Evolutionary conservation across 73 alveolate genomes (phyloP).

Genomic region (Strombidium stylifer): DNA sequence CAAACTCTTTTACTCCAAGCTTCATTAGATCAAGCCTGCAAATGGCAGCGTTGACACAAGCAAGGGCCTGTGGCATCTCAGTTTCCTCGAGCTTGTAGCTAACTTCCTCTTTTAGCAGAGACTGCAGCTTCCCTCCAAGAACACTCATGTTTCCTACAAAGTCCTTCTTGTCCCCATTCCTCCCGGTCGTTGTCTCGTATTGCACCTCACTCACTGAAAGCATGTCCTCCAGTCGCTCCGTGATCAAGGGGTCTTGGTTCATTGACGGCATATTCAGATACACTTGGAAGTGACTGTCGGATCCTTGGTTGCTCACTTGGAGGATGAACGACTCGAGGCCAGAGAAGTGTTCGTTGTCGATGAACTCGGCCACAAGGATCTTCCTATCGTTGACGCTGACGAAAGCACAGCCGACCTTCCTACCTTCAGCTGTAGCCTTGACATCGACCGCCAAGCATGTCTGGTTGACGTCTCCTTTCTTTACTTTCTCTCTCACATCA

Average conservation of each 20-base stretch:
- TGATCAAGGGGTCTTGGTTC: too few species aligned
- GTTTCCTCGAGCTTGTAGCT: slow-evolving; percentile 54
- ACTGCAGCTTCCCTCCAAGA: slow-evolving; percentile 28
- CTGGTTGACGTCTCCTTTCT: slow-evolving; percentile 43
- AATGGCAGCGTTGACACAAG: slow-evolving; percentile 59
- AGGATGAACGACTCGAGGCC: slow-evolving; percentile 74
- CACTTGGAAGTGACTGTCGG: slow-evolving; percentile 63
- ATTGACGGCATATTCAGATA: slow-evolving; percentile 71
- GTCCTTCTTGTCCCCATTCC: slow-evolving; percentile 58
- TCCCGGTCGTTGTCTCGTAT: slow-evolving; percentile 34
- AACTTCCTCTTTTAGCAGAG: slow-evolving; percentile 42
- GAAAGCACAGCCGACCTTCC: slow-evolving; percentile 60
- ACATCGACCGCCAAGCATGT: slow-evolving; percentile 49
- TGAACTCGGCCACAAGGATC: slow-evolving; percentile 66
- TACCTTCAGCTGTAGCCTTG: slow-evolving; percentile 35
- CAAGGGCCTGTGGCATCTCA: slow-evolving; percentile 57
- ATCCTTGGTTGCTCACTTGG: slow-evolving; percentile 52
- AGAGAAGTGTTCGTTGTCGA: slow-evolving; percentile 80
- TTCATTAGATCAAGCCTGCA: slow-evolving; percentile 45
- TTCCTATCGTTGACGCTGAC: slow-evolving; percentile 61
- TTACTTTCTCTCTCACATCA: slow-evolving; percentile 2
- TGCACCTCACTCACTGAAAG: slow-evolving; percentile 64
- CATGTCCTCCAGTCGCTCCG: slow-evolving; percentile 66
- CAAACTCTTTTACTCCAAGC: slow-evolving; percentile 52
- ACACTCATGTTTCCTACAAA: slow-evolving; percentile 15